A percentile compares a stretch with the other conserved stretches of the same genome.
Conservation (phyloP, 345 rosid genomes). For the Linum trigynum region DNA sequence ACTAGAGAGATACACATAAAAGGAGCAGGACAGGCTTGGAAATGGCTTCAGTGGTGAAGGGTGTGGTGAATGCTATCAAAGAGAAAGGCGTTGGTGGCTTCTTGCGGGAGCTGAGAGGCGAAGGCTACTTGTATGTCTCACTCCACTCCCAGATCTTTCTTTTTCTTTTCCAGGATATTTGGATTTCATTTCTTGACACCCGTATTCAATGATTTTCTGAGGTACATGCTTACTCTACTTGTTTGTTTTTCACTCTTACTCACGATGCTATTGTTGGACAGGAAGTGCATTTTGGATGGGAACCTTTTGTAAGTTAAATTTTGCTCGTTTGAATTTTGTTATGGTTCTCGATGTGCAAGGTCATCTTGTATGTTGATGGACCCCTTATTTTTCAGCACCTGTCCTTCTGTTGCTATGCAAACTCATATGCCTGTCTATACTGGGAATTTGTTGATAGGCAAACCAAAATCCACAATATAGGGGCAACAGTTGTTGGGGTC, state of each 20-base stretch:
- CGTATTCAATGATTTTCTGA: neutral
- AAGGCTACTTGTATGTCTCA: constrained; percentile 54
- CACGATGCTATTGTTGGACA: neutral
- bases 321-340: neutral
- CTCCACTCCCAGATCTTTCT: constrained; percentile 1
- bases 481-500: constrained; percentile 74
- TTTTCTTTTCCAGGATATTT: no score
- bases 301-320: constrained; percentile 42
- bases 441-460: constrained; percentile 41
- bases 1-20: neutral
- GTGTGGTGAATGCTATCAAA: constrained; percentile 47
- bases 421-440: constrained; percentile 2
- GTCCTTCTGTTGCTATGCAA: neutral
- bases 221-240: neutral
- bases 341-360: neutral
- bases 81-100: constrained; percentile 69
- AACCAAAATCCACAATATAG: constrained; percentile 84
- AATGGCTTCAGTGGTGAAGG: constrained; percentile 80
- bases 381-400: neutral
- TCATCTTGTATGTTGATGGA: neutral
- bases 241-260: neutral
- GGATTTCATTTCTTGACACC: no score
- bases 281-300: constrained; percentile 29
- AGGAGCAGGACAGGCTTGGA: constrained; percentile 10
- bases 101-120: constrained; percentile 53